Conservation (phyloP, 1,139 yeast species). For the Williopsis jadinii region DNA sequence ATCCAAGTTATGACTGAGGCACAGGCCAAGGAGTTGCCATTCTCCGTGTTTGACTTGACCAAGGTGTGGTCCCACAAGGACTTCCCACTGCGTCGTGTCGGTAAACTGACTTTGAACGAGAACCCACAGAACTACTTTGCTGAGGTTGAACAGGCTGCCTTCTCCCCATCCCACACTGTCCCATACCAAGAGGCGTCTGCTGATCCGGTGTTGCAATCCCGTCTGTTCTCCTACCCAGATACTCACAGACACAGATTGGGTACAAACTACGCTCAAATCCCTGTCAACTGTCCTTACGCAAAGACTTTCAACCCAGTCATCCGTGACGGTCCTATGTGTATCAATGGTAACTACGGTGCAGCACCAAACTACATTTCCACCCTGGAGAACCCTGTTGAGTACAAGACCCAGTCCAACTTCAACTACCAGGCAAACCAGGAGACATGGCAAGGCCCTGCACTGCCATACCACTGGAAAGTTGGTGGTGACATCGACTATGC, state of each 20-base stretch:
- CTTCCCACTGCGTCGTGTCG: constrained; percentile 53
- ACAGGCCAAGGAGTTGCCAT: constrained; percentile 52
- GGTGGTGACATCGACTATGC: constrained; percentile 59
- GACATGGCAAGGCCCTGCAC: constrained; percentile 82
- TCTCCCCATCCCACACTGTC: constrained; percentile 52
- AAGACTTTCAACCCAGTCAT: constrained; percentile 55
- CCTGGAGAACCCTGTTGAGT: constrained; percentile 34
- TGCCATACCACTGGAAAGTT: constrained; percentile 82
- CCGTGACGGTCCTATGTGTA: constrained; percentile 85
- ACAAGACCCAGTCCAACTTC: constrained; percentile 36
- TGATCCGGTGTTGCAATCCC: constrained; percentile 53
- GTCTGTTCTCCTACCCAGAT: constrained; percentile 53
- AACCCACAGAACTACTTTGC: constrained; percentile 53
- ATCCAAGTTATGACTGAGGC: constrained; percentile 63
- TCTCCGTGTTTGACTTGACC: constrained; percentile 64
- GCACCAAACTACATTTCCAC: constrained; percentile 75
- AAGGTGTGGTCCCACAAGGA: constrained; percentile 55
- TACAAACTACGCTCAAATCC: constrained; percentile 55
- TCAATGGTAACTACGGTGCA: constrained; percentile 79
- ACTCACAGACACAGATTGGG: constrained; percentile 61
- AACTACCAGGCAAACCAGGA: constrained; percentile 60
- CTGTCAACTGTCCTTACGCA: constrained; percentile 57
- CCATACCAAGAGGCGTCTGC: constrained; percentile 56
- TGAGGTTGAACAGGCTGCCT: constrained; percentile 55
- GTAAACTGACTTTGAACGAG: constrained; percentile 46